phyloP scores from a whole-genome alignment of 148 eudicot species.

The Heliosperma pusillum region DNA sequence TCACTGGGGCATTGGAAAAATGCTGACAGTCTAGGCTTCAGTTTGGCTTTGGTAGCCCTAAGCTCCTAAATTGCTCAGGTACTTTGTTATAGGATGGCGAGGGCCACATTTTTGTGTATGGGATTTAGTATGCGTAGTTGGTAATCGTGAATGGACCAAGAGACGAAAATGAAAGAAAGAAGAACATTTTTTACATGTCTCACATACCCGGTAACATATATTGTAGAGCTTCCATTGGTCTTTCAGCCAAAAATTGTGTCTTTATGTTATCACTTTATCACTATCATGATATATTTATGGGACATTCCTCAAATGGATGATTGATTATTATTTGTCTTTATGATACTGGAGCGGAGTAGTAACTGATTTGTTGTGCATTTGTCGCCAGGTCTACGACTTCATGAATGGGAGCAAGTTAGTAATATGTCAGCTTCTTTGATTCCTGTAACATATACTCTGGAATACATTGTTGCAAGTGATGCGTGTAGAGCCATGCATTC shows the following conservation, averaged over 20 bases:
- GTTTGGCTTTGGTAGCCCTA: background rate
- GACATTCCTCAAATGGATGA: background rate
- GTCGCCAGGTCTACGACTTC: slow-evolving; percentile 29
- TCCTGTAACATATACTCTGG: slow-evolving; percentile 23
- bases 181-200: background rate
- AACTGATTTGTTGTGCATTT: slow-evolving; percentile 9
- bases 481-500: slow-evolving; percentile 17
- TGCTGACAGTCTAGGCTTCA: background rate
- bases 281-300: background rate
- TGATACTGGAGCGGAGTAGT: background rate
- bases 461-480: slow-evolving; percentile 20
- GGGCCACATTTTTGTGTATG: background rate
- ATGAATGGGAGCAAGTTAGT: slow-evolving; percentile 24
- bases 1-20: background rate
- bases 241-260: background rate
- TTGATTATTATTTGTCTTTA: background rate
- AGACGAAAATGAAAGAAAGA: background rate
- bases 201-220: background rate
- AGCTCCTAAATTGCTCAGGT: background rate
- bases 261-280: background rate
- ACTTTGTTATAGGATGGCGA: background rate
- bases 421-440: slow-evolving; percentile 16
- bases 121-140: background rate
- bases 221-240: background rate
- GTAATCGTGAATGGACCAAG: background rate